These are phyloP conservation scores for Odontarrhena argentea DNA, from an alignment of 345 rosid genomes.

Conservation along the genomic window DNA sequence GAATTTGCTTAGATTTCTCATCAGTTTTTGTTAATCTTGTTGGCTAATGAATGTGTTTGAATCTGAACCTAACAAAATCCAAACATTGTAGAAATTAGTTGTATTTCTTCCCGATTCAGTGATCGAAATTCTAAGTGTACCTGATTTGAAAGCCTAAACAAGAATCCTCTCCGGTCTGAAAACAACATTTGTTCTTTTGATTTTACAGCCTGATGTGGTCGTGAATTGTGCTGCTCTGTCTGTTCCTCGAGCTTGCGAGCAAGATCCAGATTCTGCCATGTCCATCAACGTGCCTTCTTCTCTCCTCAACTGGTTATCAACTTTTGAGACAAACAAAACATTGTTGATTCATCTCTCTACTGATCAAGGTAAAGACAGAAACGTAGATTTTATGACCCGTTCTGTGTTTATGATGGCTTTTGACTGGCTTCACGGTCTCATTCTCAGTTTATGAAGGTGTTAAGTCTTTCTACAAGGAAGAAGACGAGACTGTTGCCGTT, in stretches of 20 bases:
- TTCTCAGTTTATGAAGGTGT: constrained; percentile 76
- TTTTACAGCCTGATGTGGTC: constrained; percentile 72
- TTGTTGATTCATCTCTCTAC: constrained; percentile 86
- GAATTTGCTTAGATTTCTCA: too few relatives aligned
- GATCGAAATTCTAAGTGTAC: not conserved
- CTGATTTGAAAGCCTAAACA: not conserved
- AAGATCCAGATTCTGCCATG: constrained; percentile 69
- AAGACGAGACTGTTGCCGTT: constrained; percentile 70
- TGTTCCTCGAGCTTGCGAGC: constrained; percentile 80
- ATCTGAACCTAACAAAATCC: too few relatives aligned
- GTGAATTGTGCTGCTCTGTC: constrained; percentile 92
- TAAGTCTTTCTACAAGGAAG: constrained; percentile 92
- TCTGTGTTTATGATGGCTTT: not conserved
- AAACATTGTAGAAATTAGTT: too few relatives aligned
- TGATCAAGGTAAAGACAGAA: constrained; percentile 65
- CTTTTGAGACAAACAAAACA: constrained; percentile 43
- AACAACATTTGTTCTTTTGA: constrained; percentile 2
- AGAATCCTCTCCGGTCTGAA: constrained; percentile 19
- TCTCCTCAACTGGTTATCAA: constrained; percentile 68
- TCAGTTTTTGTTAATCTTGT: too few relatives aligned
- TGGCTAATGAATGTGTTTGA: too few relatives aligned
- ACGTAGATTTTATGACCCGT: not conserved
- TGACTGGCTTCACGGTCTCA: constrained; percentile 5
- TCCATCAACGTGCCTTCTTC: constrained; percentile 74
- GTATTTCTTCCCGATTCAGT: not conserved